These are phyloP conservation scores for Phytophthora uliginosa DNA, from an alignment of 352 stramenopile species.

Conservation along the genomic window DNA sequence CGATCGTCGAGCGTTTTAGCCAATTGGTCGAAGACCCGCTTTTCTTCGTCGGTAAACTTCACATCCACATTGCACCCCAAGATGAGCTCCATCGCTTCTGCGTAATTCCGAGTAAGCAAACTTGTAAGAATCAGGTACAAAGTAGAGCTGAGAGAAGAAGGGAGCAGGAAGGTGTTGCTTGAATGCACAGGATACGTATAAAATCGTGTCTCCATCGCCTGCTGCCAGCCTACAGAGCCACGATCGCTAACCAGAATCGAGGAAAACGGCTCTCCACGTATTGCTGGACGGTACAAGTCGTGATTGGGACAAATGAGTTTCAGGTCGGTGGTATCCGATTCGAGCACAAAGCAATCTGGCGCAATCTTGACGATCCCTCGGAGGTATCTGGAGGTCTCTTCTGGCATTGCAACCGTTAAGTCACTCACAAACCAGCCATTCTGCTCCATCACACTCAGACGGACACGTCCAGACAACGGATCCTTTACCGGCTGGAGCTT, in stretches of 20 bases:
- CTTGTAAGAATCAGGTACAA: constrained; percentile 99
- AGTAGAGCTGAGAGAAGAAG: constrained; percentile 96
- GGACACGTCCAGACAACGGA: constrained; percentile 53
- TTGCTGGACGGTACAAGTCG: constrained; percentile 81
- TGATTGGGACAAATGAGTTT: constrained; percentile 87
- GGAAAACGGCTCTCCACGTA: constrained; percentile 85
- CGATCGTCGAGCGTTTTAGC: constrained; percentile 96
- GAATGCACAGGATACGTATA: constrained; percentile 99
- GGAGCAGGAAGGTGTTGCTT: constrained; percentile 95
- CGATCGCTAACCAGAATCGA: constrained; percentile 83
- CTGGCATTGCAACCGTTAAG: constrained; percentile 48
- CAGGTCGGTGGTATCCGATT: constrained; percentile 84
- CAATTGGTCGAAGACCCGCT: constrained; percentile 98
- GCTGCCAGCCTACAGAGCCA: constrained; percentile 84
- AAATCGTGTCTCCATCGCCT: constrained; percentile 93
- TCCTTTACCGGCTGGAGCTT: constrained; percentile 90
- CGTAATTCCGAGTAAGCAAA: constrained; percentile 96
- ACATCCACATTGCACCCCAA: constrained; percentile 97
- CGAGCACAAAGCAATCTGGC: constrained; percentile 75
- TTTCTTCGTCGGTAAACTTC: constrained; percentile 96
- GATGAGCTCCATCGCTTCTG: constrained; percentile 97
- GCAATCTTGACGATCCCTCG: constrained; percentile 56
- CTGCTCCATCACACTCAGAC: constrained; percentile 82
- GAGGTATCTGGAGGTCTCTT: constrained; percentile 61
- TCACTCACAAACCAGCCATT: constrained; percentile 89